Conservation (phyloP, 2,329 filamentous ascomycete genomes). For the Neonectria magnoliae region DNA sequence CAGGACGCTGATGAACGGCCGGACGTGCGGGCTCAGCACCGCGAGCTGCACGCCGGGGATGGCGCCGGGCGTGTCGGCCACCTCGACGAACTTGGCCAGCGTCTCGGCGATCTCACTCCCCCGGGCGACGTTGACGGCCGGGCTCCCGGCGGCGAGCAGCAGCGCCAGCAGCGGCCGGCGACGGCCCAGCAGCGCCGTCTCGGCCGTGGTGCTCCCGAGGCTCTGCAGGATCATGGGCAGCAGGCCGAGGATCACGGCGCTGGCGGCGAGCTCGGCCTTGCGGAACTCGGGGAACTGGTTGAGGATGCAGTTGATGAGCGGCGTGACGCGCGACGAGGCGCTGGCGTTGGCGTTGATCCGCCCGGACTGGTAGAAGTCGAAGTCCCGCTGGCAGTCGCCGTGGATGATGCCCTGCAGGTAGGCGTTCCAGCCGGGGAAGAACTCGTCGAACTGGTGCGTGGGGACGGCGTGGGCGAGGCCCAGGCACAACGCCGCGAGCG, state of each 20-base stretch:
- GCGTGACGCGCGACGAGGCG: constrained; percentile 3
- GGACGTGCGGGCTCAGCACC: neutral
- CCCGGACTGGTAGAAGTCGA: constrained; percentile 11
- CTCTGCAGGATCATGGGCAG: constrained; percentile 31
- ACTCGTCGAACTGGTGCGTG: constrained; percentile 17
- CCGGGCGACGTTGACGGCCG: constrained; percentile 4
- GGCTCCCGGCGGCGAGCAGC: constrained; percentile 29
- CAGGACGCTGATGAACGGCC: constrained; percentile 3
- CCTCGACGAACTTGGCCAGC: constrained; percentile 1
- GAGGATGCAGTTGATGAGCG: constrained; percentile 34
- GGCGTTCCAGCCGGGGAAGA: constrained; percentile 32
- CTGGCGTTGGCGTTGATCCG: neutral
- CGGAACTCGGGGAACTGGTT: constrained; percentile 32
- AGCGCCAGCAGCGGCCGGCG: constrained; percentile 32
- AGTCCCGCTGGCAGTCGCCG: neutral
- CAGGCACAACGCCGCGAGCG: neutral
- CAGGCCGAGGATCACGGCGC: constrained; percentile 36
- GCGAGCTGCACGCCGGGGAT: neutral
- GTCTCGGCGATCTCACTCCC: constrained; percentile 5
- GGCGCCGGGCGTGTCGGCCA: neutral
- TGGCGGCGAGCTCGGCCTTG: constrained; percentile 37
- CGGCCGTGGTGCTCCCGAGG: constrained; percentile 31
- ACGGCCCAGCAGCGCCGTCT: constrained; percentile 33
- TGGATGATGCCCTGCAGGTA: constrained; percentile 13
- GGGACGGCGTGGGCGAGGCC: neutral